Conservation (phyloP, 2,329 filamentous ascomycete genomes). For the Diaporthe citriasiana region DNA sequence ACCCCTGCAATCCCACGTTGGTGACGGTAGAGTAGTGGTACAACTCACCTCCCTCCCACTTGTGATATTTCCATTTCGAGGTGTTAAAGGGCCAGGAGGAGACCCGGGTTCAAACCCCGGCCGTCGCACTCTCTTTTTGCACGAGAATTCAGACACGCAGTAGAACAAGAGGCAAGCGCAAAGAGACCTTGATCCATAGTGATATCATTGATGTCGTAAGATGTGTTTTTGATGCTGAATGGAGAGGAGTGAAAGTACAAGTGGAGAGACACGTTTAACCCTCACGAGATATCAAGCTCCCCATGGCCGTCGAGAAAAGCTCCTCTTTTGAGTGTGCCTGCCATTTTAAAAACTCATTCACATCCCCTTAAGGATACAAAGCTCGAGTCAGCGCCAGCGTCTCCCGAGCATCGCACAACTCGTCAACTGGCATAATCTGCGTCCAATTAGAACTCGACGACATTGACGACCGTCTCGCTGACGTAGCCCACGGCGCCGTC, state of each 20-base stretch:
- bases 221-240: conserved; percentile 22
- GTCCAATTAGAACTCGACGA: conserved; percentile 16
- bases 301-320: neutral
- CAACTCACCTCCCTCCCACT: conserved; percentile 43
- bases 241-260: conserved; percentile 14
- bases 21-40: conserved; percentile 42
- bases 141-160: neutral
- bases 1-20: neutral
- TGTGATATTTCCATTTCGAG: neutral
- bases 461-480: conserved; percentile 35
- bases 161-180: neutral
- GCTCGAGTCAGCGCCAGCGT: too few species aligned
- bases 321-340: neutral
- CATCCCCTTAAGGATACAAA: neutral
- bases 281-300: neutral
- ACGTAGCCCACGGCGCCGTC: conserved; percentile 35
- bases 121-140: conserved; percentile 43
- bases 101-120: conserved; percentile 47
- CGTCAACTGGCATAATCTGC: neutral
- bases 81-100: conserved; percentile 27
- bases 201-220: conserved; percentile 21
- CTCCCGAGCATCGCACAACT: neutral
- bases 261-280: neutral
- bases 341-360: neutral
- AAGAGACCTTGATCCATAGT: neutral